phyloP scores from a whole-genome alignment of 2,329 filamentous ascomycete genomes.

The Emergomyces pasteurianus region DNA sequence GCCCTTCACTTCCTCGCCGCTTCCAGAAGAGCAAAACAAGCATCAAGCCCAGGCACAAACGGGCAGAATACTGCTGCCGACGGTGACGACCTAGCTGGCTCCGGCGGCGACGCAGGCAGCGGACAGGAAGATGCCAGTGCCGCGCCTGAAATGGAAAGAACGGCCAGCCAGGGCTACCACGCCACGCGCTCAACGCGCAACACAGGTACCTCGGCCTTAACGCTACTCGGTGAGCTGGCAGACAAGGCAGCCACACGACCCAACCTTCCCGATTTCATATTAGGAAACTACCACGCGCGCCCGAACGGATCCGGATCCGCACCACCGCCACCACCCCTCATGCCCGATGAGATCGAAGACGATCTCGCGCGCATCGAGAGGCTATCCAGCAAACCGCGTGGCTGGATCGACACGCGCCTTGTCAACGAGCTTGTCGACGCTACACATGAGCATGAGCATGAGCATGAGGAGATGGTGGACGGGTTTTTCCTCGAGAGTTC shows the following conservation, averaged over 20 bases:
- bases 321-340: constrained; percentile 31
- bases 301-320: constrained; percentile 29
- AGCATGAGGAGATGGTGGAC: constrained; percentile 15
- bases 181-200: constrained; percentile 43
- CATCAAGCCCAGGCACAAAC: constrained; percentile 25
- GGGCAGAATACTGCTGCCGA: constrained; percentile 27
- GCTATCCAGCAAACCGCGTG: constrained; percentile 25
- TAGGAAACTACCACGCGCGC: constrained; percentile 34
- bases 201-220: constrained; percentile 41
- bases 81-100: constrained; percentile 24
- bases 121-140: constrained; percentile 32
- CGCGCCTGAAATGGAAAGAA: constrained; percentile 49
- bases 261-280: constrained; percentile 34
- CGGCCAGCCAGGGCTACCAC: constrained; percentile 44
- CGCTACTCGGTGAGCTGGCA: constrained; percentile 45
- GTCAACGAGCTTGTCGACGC: constrained; percentile 27
- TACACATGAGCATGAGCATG: not conserved
- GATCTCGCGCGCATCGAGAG: constrained; percentile 32
- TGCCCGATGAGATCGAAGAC: constrained; percentile 37
- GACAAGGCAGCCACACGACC: constrained; percentile 36
- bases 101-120: constrained; percentile 26
- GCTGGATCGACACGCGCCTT: constrained; percentile 32
- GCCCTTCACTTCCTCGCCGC: constrained; percentile 48
- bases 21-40: constrained; percentile 35
- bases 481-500: constrained; percentile 18